Percentiles rank a stretch among this genome's conserved stretches.
These are phyloP conservation scores for Phytopythium oedochilum DNA, from an alignment of 352 stramenopile genomes.

Conservation along the genomic window DNA sequence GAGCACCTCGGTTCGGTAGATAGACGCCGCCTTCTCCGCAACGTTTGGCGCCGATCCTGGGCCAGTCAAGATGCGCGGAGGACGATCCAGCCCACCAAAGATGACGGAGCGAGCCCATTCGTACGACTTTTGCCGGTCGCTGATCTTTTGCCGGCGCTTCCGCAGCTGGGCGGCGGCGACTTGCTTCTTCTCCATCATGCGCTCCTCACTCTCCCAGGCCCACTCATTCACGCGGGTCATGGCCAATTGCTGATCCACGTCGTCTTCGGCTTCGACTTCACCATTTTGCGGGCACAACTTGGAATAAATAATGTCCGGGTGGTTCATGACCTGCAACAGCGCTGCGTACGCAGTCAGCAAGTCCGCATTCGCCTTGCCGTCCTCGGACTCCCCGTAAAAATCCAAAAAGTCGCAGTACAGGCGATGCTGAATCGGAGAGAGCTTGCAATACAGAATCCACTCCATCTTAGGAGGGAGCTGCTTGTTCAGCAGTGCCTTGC, in stretches of 20 bases:
- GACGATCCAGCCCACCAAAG: conserved; percentile 5
- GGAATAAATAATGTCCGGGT: conserved; percentile 82
- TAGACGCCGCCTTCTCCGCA: background rate
- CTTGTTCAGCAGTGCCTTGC: conserved; percentile 51
- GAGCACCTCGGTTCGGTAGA: conserved; percentile 42
- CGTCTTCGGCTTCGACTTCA: conserved; percentile 30
- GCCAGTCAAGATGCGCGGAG: background rate
- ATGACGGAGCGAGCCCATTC: conserved; percentile 64
- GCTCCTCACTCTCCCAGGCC: conserved; percentile 67
- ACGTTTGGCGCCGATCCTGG: background rate
- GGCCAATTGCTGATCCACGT: conserved; percentile 2
- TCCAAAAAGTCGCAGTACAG: conserved; percentile 80
- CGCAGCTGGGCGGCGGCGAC: conserved; percentile 35
- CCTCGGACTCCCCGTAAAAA: conserved; percentile 31
- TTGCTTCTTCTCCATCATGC: conserved; percentile 44
- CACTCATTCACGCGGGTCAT: conserved; percentile 19
- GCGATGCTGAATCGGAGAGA: conserved; percentile 70
- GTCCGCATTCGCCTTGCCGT: conserved; percentile 40
- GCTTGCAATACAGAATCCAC: conserved; percentile 85
- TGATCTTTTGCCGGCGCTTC: conserved; percentile 62
- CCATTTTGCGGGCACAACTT: conserved; percentile 44
- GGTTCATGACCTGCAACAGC: conserved; percentile 85
- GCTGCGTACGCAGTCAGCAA: conserved; percentile 76
- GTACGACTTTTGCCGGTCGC: conserved; percentile 51
- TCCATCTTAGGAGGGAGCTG: conserved; percentile 82